Conservation (phyloP, 2,329 filamentous ascomycete species). For the Sarocladium brachiariae region DNA sequence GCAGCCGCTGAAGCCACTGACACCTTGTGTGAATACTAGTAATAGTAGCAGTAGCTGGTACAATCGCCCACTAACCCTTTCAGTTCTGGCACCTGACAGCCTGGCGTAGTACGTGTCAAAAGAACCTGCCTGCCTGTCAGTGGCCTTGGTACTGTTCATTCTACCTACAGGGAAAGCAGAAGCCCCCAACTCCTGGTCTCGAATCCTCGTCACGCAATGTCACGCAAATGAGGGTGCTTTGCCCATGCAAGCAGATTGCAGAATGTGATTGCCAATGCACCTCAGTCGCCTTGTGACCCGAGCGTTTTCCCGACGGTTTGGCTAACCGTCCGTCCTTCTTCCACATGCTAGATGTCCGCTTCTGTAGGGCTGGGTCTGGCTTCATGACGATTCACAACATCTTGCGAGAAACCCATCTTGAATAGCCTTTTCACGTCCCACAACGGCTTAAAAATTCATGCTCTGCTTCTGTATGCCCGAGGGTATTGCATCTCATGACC, state of each 20-base stretch:
- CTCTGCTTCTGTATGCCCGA: no score
- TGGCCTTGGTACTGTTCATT: no score
- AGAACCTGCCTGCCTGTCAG: no score
- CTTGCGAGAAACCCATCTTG: neutral
- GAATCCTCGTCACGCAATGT: neutral
- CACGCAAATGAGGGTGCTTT: slow-evolving; percentile 3
- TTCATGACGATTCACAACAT: neutral
- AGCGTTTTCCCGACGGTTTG: slow-evolving; percentile 2
- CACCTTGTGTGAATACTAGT: no score
- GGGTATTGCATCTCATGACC: no score
- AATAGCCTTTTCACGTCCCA: no score
- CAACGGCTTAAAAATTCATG: no score
- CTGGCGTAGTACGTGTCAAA: neutral
- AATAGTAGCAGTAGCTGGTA: no score
- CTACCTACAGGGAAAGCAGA: no score
- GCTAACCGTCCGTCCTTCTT: neutral
- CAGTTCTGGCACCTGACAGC: no score
- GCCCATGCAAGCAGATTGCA: neutral
- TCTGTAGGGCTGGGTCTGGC: slow-evolving; percentile 1
- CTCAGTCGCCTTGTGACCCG: neutral
- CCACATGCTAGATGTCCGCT: neutral
- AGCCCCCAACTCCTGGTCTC: neutral
- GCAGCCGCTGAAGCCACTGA: no score
- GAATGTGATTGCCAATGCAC: neutral
- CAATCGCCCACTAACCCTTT: no score